Base-by-base conservation (phyloP, 2,329 filamentous ascomycete species). In the Colletotrichum paranaense region DNA sequence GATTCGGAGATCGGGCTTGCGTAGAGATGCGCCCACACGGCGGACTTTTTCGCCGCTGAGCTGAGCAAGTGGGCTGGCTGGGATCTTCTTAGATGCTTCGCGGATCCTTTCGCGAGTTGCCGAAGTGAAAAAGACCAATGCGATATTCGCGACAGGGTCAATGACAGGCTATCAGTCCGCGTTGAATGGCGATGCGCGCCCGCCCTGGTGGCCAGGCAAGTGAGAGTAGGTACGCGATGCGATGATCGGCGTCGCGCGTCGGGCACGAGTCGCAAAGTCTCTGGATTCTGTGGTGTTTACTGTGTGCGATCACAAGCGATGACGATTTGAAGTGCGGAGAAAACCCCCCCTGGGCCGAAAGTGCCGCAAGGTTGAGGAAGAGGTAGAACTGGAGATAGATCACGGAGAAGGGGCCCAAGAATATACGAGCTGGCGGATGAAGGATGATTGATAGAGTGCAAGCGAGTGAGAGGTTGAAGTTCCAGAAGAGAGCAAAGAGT, bases 241-340 rank as follows among this genome's bases (percentile, higher is more conserved):
- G 56, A 73, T 55, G 67, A 65, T 71, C 56, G 71, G 62, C 67
- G 62, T 70, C 59, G 67, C 60, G 67, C 46, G 59, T 49, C 42
- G 42, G 42, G 19, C 42, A 49, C 42, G 42, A 49, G 42, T 49
- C 42, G 42, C 42, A 49, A 49, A 49, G 42, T 49, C 16, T 35
- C 65, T 62, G 56, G 42, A 8, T n/a, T 35, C 66, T 62, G 56
- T 60, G 49, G 60, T 56, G 60, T 65, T 66, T 70, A 71, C 70
- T 66, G 67, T 70, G 49, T 52, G 59, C 55, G 67, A 57, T 62
- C 42, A 30, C 66, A 56, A 57, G 35, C 19, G 35, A 62, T 62
- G 60, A 52, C 46, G 60, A 38, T 55, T 52, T 32, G 12, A 55
- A 19, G 67, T 71, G 71, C 67, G 67, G 71, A 71, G 67, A 73